Evolutionary conservation across 2,329 filamentous ascomycete species (phyloP).

Genomic region (Talaromyces sp.): DNA sequence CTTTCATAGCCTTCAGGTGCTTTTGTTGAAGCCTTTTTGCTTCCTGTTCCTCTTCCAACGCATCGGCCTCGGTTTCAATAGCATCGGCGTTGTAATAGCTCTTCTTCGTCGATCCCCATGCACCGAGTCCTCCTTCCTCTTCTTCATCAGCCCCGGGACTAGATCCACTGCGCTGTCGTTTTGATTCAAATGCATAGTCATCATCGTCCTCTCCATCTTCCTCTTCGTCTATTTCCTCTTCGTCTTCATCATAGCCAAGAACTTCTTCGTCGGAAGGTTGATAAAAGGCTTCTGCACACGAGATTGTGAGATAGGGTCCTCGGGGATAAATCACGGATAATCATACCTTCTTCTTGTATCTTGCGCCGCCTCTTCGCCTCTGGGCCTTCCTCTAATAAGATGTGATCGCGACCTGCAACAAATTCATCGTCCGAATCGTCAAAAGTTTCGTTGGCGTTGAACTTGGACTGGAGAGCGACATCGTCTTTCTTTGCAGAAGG

Average conservation of each 20-base stretch:
- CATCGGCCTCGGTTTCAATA: conserved; percentile 66
- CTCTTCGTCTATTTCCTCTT: conserved; percentile 40
- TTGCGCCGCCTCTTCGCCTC: conserved; percentile 72
- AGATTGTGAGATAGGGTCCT: conserved; percentile 11
- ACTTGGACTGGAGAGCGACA: conserved; percentile 29
- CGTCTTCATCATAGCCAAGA: conserved; percentile 47
- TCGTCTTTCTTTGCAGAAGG: conserved; percentile 28
- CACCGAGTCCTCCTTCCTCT: conserved; percentile 58
- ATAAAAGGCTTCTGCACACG: conserved; percentile 49
- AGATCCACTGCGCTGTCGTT: conserved; percentile 17
- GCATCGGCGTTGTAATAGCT: conserved; percentile 91
- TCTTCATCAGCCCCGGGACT: conserved; percentile 43
- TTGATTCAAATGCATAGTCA: conserved; percentile 27
- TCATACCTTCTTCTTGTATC: conserved; percentile 60
- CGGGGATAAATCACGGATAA: not conserved
- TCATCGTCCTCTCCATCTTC: conserved; percentile 42
- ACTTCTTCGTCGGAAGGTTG: conserved; percentile 62
- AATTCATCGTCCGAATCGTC: conserved; percentile 94
- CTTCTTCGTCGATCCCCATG: conserved; percentile 81
- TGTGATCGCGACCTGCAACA: conserved; percentile 77
- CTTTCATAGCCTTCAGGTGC: conserved; percentile 81
- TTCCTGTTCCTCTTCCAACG: conserved; percentile 87
- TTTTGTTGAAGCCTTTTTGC: conserved; percentile 85
- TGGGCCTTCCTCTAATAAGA: conserved; percentile 77
- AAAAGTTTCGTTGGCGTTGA: conserved; percentile 62